Evolutionary conservation across 495 filamentous ascomycete genomes (phyloP).

Genomic region (Aspergillus bertholletiae): DNA sequence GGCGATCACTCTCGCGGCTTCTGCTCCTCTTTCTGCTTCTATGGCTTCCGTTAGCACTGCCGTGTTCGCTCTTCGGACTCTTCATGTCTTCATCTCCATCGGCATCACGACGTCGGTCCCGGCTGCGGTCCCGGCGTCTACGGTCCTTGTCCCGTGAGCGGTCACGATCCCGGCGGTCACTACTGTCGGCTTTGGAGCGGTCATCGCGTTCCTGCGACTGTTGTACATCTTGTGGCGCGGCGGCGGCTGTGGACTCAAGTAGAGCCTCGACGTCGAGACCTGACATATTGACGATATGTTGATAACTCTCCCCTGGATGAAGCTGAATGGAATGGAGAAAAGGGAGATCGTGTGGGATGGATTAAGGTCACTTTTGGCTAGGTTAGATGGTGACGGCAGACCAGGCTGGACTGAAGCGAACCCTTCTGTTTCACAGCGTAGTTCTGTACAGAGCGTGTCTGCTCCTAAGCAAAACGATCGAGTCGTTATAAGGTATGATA

Average conservation of each 20-base stretch:
- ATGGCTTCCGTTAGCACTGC: constrained; percentile 76
- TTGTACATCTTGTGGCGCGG: constrained; percentile 48
- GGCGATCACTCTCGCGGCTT: constrained; percentile 76
- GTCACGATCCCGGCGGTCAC: constrained; percentile 38
- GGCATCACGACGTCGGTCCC: constrained; percentile 48
- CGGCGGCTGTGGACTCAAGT: constrained; percentile 80
- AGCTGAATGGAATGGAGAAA: constrained; percentile 18
- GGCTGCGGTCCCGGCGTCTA: constrained; percentile 59
- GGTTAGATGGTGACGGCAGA: constrained; percentile 41
- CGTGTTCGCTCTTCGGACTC: constrained; percentile 73
- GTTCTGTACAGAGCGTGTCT: constrained; percentile 4
- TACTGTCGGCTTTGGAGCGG: constrained; percentile 52
- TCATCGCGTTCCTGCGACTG: constrained; percentile 56
- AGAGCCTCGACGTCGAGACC: constrained; percentile 91
- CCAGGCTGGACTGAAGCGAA: constrained; percentile 30
- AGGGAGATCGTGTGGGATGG: constrained; percentile 26
- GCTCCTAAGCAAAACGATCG: not conserved
- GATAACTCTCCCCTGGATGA: constrained; percentile 12
- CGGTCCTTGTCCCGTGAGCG: not conserved
- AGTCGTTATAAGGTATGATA: not conserved
- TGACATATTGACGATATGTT: constrained; percentile 59
- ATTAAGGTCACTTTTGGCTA: constrained; percentile 43
- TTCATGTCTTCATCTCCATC: constrained; percentile 67
- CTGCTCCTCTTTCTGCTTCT: constrained; percentile 80
- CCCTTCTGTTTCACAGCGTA: constrained; percentile 30